Evolutionary conservation across 2,329 filamentous ascomycete genomes (phyloP).

Genomic region (Akanthomyces dipterigenus): DNA sequence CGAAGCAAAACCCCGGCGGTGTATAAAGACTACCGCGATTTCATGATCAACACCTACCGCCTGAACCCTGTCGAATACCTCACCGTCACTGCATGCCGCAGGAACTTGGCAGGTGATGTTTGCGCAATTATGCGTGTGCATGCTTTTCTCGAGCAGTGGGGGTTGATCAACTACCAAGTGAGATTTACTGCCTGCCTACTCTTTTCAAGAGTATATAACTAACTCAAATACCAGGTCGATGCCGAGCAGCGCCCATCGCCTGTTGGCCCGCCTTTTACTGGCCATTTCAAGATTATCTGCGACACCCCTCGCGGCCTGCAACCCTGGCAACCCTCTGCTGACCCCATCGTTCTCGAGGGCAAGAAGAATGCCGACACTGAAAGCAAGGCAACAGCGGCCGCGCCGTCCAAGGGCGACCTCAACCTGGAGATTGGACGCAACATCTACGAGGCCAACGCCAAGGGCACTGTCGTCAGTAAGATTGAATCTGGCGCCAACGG

Average conservation of each 20-base stretch:
- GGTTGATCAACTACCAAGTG: constrained; percentile 98
- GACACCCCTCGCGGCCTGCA: constrained; percentile 93
- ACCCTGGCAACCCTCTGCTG: constrained; percentile 85
- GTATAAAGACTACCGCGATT: constrained; percentile 98
- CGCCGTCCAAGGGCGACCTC: constrained; percentile 67
- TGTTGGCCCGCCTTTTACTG: constrained; percentile 93
- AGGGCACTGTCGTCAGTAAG: constrained; percentile 64
- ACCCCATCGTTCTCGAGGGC: constrained; percentile 58
- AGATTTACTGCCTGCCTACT: background rate
- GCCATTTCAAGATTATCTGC: constrained; percentile 92
- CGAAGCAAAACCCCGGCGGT: constrained; percentile 95
- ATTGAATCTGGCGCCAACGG: constrained; percentile 68
- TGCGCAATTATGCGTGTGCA: constrained; percentile 99
- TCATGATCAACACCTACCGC: constrained; percentile 99
- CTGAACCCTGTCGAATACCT: constrained; percentile 94
- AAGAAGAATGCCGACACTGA: constrained; percentile 64
- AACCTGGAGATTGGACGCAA: constrained; percentile 93
- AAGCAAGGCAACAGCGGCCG: constrained; percentile 57
- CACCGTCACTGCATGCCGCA: constrained; percentile 89
- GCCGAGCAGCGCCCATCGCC: constrained; percentile 91
- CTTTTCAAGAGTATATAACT: background rate
- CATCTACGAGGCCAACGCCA: constrained; percentile 88
- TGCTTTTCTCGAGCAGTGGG: constrained; percentile 97
- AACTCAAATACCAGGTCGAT: constrained; percentile 61
- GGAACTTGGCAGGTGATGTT: constrained; percentile 93